Base-by-base conservation (phyloP, 805 yeast species). In the Candida chilensis region DNA sequence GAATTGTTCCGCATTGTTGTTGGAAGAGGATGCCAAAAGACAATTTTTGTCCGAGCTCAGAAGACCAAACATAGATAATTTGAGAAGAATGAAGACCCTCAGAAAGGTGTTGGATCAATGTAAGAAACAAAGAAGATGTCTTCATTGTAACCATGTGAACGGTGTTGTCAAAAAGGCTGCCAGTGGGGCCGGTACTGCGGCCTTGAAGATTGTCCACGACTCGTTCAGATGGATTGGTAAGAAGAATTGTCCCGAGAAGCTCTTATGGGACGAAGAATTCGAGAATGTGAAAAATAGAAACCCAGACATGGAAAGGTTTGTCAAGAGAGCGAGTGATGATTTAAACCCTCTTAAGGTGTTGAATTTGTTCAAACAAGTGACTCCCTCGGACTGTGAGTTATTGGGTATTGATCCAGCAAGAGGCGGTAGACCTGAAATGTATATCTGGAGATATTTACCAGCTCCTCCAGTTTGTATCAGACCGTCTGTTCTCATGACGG, bases 401-500 rank as follows among this genome's bases (percentile, higher is more conserved):
- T 60, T 92, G 19, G 99, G 98, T 32, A 75, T 92, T 32, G 92
- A 92, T 47, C 74, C 96, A 1, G 70, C 84, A 3, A 72, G 76
- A 42, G 85, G 87, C 22, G 96, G 96, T 28, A 70, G 96, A 41
- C 98, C 97, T 4, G 97, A 90, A 57, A 85, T 82, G 69, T 92
- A 88, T 52, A 74, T 92, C 24, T 92, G 98, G 99, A 74, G 95
- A 48, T 92, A 88, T 50, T 68, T 92, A 32, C 98, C 98, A 0
- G 97, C 97, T 0, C 98, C 99, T 1, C 99, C 99, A 0, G 96
- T 94, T 13, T 92, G 98, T 67, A 92, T 92, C 33, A 74, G 99
- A 41, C 99, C 99, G 3, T 88, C 97, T 4, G 97, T 92, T 18
- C 67, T 78, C 63, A 86, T 85, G 88, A 87, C 84, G 50, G 94